phyloP scores from a whole-genome alignment of 1,284 basidiomycete genomes.

The Trichosporon ovoides region DNA sequence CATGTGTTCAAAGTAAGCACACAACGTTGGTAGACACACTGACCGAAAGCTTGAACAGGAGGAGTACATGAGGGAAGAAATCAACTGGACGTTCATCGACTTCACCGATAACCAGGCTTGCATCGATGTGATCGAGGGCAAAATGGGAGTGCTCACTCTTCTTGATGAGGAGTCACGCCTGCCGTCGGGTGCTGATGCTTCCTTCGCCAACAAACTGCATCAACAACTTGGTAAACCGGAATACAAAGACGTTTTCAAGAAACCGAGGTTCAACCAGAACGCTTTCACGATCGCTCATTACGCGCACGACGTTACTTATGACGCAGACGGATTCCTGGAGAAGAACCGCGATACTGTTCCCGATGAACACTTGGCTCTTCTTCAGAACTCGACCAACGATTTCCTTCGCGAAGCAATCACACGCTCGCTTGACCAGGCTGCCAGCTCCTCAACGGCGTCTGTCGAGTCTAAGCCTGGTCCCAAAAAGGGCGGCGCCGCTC shows the following conservation, averaged over 20 bases:
- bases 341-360: conserved; percentile 99
- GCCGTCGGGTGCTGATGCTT: conserved; percentile 85
- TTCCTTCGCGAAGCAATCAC: conserved; percentile 95
- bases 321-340: conserved; percentile 96
- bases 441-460: conserved; percentile 18
- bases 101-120: conserved; percentile 99
- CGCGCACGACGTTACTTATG: conserved; percentile 95
- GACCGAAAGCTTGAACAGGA: conserved; percentile 80
- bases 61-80: conserved; percentile 96
- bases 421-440: conserved; percentile 67
- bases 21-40: background rate
- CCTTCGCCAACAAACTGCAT: conserved; percentile 91
- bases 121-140: conserved; percentile 97
- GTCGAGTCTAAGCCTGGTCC: conserved; percentile 24
- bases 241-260: conserved; percentile 89
- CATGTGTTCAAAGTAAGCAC: conserved; percentile 78
- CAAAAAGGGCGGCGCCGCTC: conserved; percentile 56
- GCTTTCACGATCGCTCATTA: conserved; percentile 99
- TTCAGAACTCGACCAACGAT: conserved; percentile 77
- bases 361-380: conserved; percentile 87
- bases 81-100: conserved; percentile 99
- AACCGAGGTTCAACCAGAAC: conserved; percentile 93
- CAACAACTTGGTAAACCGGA: conserved; percentile 78
- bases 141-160: conserved; percentile 87
- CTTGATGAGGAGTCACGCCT: conserved; percentile 97